Evolutionary conservation across 164 flowering plant genomes (phyloP).

Genomic region (Aristolochia contorta): DNA sequence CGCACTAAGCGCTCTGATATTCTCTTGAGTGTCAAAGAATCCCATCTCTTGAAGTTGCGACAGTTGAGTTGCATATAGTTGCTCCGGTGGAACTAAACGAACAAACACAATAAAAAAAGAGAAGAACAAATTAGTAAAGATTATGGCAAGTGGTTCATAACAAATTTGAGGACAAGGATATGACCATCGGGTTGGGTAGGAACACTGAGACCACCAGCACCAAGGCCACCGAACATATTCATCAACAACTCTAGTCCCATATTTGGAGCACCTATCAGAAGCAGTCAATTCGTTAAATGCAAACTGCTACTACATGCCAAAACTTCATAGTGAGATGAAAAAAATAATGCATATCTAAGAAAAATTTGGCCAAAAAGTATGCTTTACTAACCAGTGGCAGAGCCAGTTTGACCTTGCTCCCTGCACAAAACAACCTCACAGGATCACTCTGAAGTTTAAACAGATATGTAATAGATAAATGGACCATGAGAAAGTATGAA

Average conservation of each 20-base stretch:
- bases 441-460: too few species aligned
- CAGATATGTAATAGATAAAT: background rate
- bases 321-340: too few species aligned
- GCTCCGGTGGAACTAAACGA: conserved; percentile 73
- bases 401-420: conserved; percentile 44
- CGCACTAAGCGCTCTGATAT: conserved; percentile 75
- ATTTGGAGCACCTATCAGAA: conserved; percentile 22
- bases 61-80: conserved; percentile 84
- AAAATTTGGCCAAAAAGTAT: background rate
- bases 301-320: background rate
- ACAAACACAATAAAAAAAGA: conserved; percentile 1
- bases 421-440: conserved; percentile 24
- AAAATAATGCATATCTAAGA: too few species aligned
- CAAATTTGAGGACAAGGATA: background rate
- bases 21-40: conserved; percentile 86
- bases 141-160: background rate
- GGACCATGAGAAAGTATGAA: too few species aligned
- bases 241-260: conserved; percentile 43
- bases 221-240: conserved; percentile 63
- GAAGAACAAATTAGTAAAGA: background rate
- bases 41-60: conserved; percentile 98
- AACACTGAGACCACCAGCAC: conserved; percentile 31
- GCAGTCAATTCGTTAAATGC: background rate
- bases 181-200: conserved; percentile 36
- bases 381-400: conserved; percentile 29